Conservation (phyloP, 768 basidiomycete genomes). For the Agaricus subrufescens region DNA sequence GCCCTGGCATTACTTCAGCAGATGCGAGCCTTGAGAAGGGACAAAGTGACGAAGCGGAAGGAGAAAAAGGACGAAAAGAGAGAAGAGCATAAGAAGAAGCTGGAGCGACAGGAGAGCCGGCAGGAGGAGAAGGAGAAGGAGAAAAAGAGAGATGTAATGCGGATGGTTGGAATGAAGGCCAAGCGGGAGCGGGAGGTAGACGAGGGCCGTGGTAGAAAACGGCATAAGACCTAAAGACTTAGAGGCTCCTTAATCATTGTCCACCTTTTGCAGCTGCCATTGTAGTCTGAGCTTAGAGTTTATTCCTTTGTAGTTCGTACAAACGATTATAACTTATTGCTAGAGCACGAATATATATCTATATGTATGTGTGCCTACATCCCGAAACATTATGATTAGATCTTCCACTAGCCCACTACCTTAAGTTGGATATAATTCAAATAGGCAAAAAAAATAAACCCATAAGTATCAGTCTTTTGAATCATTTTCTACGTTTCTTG, state of each 20-base stretch:
- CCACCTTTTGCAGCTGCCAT: too few species aligned
- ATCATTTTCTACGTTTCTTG: background rate
- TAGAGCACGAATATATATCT: too few species aligned
- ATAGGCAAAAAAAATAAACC: too few species aligned
- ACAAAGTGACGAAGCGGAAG: conserved; percentile 71
- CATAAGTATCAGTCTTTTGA: too few species aligned
- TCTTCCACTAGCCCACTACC: too few species aligned
- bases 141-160: conserved; percentile 75
- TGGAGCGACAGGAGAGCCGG: conserved; percentile 61
- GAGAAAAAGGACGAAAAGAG: conserved; percentile 86
- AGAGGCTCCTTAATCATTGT: too few species aligned
- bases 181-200: conserved; percentile 61
- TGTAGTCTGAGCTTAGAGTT: too few species aligned
- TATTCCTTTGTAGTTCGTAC: too few species aligned
- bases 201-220: conserved; percentile 46
- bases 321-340: too few species aligned
- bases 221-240: conserved; percentile 33
- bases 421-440: too few species aligned
- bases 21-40: conserved; percentile 87
- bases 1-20: conserved; percentile 91
- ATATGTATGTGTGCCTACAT: too few species aligned
- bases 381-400: too few species aligned
- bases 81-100: conserved; percentile 62
- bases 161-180: conserved; percentile 61
- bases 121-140: conserved; percentile 70